Evolutionary conservation across 495 filamentous ascomycete species (phyloP).

Genomic region (Parathielavia hyrcaniae): DNA sequence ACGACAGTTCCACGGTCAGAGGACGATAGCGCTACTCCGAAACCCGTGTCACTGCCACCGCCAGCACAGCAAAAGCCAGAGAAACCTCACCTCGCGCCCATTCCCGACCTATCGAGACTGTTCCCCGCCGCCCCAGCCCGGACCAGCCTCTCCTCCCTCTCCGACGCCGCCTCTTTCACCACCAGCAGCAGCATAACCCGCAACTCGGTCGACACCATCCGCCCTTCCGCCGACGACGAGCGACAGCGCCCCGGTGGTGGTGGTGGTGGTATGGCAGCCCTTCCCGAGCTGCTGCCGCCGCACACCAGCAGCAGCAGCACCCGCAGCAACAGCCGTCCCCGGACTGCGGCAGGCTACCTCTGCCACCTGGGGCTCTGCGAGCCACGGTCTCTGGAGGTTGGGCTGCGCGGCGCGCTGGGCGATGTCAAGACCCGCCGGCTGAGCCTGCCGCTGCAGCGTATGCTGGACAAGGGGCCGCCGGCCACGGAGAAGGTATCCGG

Average conservation of each 20-base stretch:
- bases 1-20: background rate
- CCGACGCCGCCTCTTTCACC: background rate
- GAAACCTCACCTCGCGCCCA: background rate
- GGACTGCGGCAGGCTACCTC: conserved; percentile 37
- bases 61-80: background rate
- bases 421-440: conserved; percentile 15
- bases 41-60: background rate
- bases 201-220: conserved; percentile 25
- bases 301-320: background rate
- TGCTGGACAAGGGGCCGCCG: background rate
- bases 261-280: background rate
- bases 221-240: conserved; percentile 4
- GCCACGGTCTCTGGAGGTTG: conserved; percentile 30
- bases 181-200: conserved; percentile 5
- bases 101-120: conserved; percentile 7
- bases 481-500: background rate
- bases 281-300: background rate
- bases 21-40: background rate
- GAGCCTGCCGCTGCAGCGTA: conserved; percentile 22
- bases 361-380: conserved; percentile 40
- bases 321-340: conserved; percentile 20
- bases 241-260: conserved; percentile 1
- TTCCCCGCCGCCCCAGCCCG: background rate
- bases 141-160: background rate
- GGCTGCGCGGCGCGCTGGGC: conserved; percentile 32